These are phyloP conservation scores for Wallacemonas sp. DNA, from an alignment of 208 protist species.

Conservation along the genomic window DNA sequence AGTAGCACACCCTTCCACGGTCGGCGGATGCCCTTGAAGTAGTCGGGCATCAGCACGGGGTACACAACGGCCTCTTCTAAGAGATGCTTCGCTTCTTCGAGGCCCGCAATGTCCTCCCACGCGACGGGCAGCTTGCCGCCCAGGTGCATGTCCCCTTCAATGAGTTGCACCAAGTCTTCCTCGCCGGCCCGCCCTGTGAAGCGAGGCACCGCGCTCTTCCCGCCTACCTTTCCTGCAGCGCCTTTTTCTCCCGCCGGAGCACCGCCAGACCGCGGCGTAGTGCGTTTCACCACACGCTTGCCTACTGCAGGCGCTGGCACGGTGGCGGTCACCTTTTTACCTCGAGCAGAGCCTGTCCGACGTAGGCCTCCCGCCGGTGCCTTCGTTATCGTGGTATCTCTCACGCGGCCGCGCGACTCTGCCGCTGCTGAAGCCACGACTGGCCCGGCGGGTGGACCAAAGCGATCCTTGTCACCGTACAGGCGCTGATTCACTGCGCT, in stretches of 20 bases:
- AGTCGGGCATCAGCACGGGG: constrained; percentile 91
- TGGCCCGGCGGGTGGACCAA: constrained; percentile 58
- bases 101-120: constrained; percentile 91
- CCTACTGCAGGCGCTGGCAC: not conserved
- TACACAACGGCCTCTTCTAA: constrained; percentile 94
- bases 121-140: constrained; percentile 54
- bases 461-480: constrained; percentile 84
- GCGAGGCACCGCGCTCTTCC: constrained; percentile 25
- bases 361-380: not conserved
- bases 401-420: not conserved
- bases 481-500: constrained; percentile 44
- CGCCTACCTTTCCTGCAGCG: constrained; percentile 3
- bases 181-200: constrained; percentile 71
- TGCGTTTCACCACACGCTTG: not conserved
- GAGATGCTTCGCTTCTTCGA: constrained; percentile 89
- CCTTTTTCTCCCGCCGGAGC: not conserved
- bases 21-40: constrained; percentile 90
- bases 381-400: not conserved
- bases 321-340: not conserved
- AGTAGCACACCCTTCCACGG: constrained; percentile 93
- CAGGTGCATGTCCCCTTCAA: constrained; percentile 86
- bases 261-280: not conserved
- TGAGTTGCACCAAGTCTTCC: constrained; percentile 80
- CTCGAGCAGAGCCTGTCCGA: constrained; percentile 2
- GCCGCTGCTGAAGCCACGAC: not conserved